Base-by-base conservation (phyloP, 1,284 basidiomycete species). In the Inonotus hispidus region DNA sequence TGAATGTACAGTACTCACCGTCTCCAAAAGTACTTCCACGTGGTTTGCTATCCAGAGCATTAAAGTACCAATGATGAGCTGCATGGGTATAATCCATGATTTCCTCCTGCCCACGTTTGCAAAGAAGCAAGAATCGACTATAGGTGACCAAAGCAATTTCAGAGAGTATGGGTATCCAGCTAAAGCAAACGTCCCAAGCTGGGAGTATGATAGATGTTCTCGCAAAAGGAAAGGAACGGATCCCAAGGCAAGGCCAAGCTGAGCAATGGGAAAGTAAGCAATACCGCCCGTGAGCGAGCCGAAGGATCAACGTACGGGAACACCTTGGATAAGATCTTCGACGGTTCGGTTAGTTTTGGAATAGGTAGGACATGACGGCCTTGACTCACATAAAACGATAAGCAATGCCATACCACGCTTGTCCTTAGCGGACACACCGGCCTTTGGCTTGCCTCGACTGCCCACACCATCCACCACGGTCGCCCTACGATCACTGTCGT, bases 1-100 rank as follows among this genome's bases (percentile, higher is more conserved):
- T 46, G 47, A 62, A 59, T 47, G 35, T 29, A 32, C 8, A 4
- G 49, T 58, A 75, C 87, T 72, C 69, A 96, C 95, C 67, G 90
- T 83, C 56, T 91, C 84, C 69, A 99, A 81, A 65, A 97, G 80
- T 64, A 81, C 82, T 67, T 94, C 84, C 7, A 93, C 89, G 67
- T 90, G 85, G 58, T 84, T 76, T 1, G 95, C 92, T 63, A 99
- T 90, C 72, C 92, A 88, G 68, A 95, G 80, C 86, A 99, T 92
- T 66, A 94, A 79, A 53, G 85, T 78, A 27, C 95, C 97, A 50
- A 98, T 92, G 65, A 95, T 83, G 32, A 88, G 73, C 74, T 99
- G 97, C 78, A 99, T 96, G 49, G 97, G 97, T 63, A 99, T 90
- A 70, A 99, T 98, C 97, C 97, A 99, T 63, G 92, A 95, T 75